Base-by-base conservation (phyloP, 2,329 filamentous ascomycete species). In the Cladophialophora psammophila region DNA sequence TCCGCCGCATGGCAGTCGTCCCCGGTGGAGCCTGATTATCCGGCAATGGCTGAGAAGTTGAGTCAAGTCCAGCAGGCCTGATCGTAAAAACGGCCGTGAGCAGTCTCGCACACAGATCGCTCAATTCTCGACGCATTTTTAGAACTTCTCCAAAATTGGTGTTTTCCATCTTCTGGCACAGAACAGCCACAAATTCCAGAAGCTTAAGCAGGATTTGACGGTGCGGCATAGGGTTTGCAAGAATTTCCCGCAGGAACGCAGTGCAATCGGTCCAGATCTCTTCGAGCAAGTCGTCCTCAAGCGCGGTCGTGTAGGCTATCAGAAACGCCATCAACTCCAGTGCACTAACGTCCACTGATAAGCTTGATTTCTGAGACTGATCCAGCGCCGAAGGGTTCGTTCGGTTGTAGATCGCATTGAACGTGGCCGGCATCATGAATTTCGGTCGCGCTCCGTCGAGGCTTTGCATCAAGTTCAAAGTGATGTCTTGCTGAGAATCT, bases 191-290 rank as follows among this genome's bases (percentile, higher is more conserved):
- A 75, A 98, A 97, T 73, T 96, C 92, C 12, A 99, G 82, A 53
- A 99, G 82, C 60, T 90, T 89, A 6, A 95, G 92, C 45, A 99
- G 80, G 7, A 94, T 94, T 75, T 97, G 94, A 64, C 95, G 86
- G 80, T 99, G 94, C 2, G 95, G 95, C 74, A 99, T 93, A 0
- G 95, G 96, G 75, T 99, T 99, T 31, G 90, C 89, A 34, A 99
- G 84, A 34, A 99, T 86, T 76, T 99, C 96, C 70, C 89, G 91
- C 67, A 98, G 79, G 78, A 99, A 99, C 0, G 90, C 87, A 74
- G 94, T 93, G 77, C 94, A 99, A 76, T 99, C 94, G 48, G 89
- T 86, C 95, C 95, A 99, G 57, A 99, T 97, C 79, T 99, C 95
- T 74, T 99, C 95, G 86, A 97, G 94, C 15, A 95, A 91, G 81